Percentiles rank a stretch among this genome's conserved stretches.
These are phyloP conservation scores for Brassica rapa DNA, from an alignment of 345 rosid genomes.

Conservation along the genomic window DNA sequence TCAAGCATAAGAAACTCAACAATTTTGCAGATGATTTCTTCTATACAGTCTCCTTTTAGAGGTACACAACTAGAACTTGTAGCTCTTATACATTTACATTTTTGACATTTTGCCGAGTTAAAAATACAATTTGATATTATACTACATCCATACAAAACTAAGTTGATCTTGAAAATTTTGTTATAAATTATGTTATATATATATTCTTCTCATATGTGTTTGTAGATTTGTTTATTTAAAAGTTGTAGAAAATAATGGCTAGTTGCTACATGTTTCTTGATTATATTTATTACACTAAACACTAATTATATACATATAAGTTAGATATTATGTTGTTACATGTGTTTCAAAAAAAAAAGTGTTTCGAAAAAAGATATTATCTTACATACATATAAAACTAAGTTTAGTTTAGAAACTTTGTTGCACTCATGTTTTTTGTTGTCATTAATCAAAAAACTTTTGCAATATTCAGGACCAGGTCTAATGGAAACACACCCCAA, in stretches of 20 bases:
- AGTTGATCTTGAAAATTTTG: neutral
- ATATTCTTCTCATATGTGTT: neutral
- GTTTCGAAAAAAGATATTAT: no score
- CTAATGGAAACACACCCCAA: slow-evolving; percentile 49
- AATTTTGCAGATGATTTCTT: slow-evolving; percentile 54
- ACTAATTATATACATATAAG: neutral
- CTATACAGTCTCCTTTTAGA: slow-evolving; percentile 62
- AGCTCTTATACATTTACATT: neutral
- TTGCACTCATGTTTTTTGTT: neutral
- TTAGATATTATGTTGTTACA: neutral
- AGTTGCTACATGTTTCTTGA: neutral
- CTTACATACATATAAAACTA: neutral
- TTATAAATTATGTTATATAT: neutral
- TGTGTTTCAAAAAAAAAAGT: no score
- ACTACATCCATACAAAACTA: neutral
- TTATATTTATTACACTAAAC: neutral
- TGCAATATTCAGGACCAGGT: slow-evolving; percentile 63
- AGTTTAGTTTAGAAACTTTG: neutral
- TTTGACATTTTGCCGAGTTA: neutral
- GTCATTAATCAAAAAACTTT: neutral
- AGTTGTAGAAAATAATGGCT: neutral
- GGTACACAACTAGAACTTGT: slow-evolving; percentile 41
- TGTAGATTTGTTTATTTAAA: neutral
- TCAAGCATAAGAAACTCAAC: slow-evolving; percentile 50
- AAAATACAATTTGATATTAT: neutral